Evolutionary conservation across 495 filamentous ascomycete genomes (phyloP).

Genomic region (Cercophora sp.): DNA sequence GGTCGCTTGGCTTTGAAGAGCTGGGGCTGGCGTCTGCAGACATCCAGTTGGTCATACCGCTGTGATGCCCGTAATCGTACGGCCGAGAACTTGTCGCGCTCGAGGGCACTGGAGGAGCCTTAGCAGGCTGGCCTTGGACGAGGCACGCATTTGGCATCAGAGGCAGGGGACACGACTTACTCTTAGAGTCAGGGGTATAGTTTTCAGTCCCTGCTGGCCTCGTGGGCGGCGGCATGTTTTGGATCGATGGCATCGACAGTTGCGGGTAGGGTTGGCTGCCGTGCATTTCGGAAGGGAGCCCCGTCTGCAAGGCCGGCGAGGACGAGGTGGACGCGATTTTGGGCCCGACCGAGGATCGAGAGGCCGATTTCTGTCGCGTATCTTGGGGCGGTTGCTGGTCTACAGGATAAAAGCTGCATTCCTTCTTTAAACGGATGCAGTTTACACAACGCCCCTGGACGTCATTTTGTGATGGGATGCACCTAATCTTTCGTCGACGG

Average conservation of each 20-base stretch:
- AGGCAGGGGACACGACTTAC: constrained; percentile 30
- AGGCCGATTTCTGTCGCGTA: constrained; percentile 34
- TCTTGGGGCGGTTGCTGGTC: constrained; percentile 68
- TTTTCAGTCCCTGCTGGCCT: constrained; percentile 34
- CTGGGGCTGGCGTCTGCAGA: constrained; percentile 34
- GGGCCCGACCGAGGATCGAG: constrained; percentile 35
- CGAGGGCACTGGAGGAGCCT: constrained; percentile 32
- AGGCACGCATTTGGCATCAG: background rate
- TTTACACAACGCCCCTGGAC: constrained; percentile 83
- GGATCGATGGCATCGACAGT: constrained; percentile 45
- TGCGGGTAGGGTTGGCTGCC: constrained; percentile 40
- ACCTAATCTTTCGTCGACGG: constrained; percentile 91
- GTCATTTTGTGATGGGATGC: constrained; percentile 75
- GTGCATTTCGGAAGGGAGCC: constrained; percentile 41
- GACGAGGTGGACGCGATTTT: constrained; percentile 45
- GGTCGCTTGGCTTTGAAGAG: constrained; percentile 32
- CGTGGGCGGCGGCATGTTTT: constrained; percentile 46
- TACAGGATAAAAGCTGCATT: constrained; percentile 91
- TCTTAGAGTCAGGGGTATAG: constrained; percentile 35
- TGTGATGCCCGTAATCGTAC: constrained; percentile 39
- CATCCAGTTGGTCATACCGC: constrained; percentile 42
- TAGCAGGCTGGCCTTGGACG: constrained; percentile 20
- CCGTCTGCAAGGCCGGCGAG: constrained; percentile 45
- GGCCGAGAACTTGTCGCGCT: constrained; percentile 28
- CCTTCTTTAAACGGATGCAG: constrained; percentile 94